Base-by-base conservation (phyloP, 2,329 filamentous ascomycete species). In the Colletotrichum lupini region DNA sequence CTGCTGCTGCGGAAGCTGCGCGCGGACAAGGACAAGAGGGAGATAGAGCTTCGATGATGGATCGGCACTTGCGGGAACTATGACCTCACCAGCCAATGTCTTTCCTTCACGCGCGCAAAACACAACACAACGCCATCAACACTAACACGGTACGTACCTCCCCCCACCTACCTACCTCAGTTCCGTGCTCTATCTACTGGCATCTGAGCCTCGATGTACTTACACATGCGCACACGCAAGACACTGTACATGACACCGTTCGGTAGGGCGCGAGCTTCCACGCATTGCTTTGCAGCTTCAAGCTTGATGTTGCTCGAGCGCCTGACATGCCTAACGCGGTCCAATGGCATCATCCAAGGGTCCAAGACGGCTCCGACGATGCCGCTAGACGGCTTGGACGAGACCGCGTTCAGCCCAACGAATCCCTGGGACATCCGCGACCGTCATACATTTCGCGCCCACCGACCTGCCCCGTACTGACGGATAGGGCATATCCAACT, bases 31-130 rank as follows among this genome's bases (percentile, higher is more conserved):
- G 32, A 56, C 32, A 32, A 49, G 30, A 16, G 42, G 59, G 59
- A n/a, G 61, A 49, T 61, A 58, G 60, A 66, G 49, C 42, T 73
- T 73, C 61, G 60, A 73, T 66, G 73, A 68, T 65, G 37, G 72
- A 75, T 74, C 74, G 74, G 74, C 74, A 75, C 55, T 75, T 68
- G 74, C 74, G 74, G 68, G 64, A 66, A 74, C 72, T 65, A 75
- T 75, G 74, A 75, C 74, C 67, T 75, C 74, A 76, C 61, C 58
- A 61, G 67, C 67, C 71, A 66, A 73, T 73, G 53, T 46, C 58
- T 57, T 26, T 7, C 22, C 49, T 6, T 46, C 52, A 12, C 16
- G 22, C 55, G 42, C 67, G 59, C 37, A 49, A 58, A 16, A 14
- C 30, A n/a, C 57, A 46, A 52, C 37, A 28, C 16, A 19, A 16